A percentile compares a stretch with the other conserved stretches of the same genome.
Evolutionary conservation across 805 yeast species (phyloP).

Genomic region (Alloascoidea africana): DNA sequence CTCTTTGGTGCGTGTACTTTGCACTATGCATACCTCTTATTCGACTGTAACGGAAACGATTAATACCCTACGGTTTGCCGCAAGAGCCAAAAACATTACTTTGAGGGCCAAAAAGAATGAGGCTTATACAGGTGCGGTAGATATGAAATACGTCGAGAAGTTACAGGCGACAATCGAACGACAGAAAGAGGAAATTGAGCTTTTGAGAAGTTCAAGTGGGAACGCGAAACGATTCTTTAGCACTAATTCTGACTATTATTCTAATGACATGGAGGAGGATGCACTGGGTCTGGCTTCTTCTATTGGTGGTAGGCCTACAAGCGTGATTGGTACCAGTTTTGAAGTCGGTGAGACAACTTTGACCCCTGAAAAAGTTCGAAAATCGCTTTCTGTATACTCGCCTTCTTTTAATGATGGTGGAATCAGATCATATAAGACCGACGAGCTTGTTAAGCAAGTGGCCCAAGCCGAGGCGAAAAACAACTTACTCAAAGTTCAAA

Average conservation of each 20-base stretch:
- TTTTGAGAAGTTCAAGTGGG: no score
- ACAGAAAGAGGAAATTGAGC: conserved; percentile 31
- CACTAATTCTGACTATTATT: conserved; percentile 2
- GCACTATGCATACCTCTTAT: conserved; percentile 44
- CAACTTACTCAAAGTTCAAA: conserved; percentile 38
- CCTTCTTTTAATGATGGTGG: no score
- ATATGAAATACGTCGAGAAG: conserved; percentile 29
- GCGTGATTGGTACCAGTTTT: no score
- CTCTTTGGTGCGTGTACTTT: conserved; percentile 51
- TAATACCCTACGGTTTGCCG: conserved; percentile 64
- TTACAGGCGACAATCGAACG: conserved; percentile 34
- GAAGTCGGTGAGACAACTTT: not conserved
- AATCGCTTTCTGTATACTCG: not conserved
- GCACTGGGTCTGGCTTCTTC: not conserved
- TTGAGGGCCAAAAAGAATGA: conserved; percentile 31
- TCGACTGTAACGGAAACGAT: conserved; percentile 46
- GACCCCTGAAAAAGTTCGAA: not conserved
- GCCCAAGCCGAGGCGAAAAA: conserved; percentile 39
- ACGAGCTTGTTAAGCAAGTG: conserved; percentile 15
- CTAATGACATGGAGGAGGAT: no score
- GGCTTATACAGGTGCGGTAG: conserved; percentile 19
- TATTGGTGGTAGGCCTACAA: not conserved
- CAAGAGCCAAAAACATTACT: conserved; percentile 61
- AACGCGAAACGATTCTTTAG: not conserved
- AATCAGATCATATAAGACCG: no score